These are phyloP conservation scores for Saccharomycopsis malanga DNA, from an alignment of 805 yeast species.

Conservation along the genomic window DNA sequence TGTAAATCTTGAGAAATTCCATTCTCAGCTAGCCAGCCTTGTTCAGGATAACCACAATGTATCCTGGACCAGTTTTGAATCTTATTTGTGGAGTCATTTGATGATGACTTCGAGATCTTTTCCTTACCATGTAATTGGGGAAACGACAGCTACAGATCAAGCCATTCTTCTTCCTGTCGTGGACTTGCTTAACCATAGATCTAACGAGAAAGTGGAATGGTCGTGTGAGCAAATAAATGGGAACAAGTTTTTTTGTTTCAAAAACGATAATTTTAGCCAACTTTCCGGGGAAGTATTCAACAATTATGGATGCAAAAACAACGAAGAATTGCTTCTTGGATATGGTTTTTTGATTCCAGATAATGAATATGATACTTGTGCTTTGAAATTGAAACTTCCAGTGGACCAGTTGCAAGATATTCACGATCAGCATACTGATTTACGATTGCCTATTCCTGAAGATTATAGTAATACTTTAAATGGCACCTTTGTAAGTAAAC, in stretches of 20 bases:
- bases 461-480: slow-evolving; percentile 18
- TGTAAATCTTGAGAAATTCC: slow-evolving; percentile 27
- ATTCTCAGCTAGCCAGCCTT: slow-evolving; percentile 30
- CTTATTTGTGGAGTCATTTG: slow-evolving; percentile 68
- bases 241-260: slow-evolving; percentile 18
- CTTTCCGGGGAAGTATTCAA: slow-evolving; percentile 54
- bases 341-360: slow-evolving; percentile 67
- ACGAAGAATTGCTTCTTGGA: slow-evolving; percentile 72
- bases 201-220: slow-evolving; percentile 63
- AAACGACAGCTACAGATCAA: slow-evolving; percentile 26
- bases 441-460: slow-evolving; percentile 21
- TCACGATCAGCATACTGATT: slow-evolving; percentile 28
- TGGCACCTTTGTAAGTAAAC: slow-evolving; percentile 33
- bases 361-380: slow-evolving; percentile 52
- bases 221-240: slow-evolving; percentile 15
- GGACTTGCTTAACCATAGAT: slow-evolving; percentile 72
- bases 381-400: slow-evolving; percentile 54
- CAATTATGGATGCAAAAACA: slow-evolving; percentile 84
- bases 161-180: slow-evolving; percentile 74
- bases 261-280: slow-evolving; percentile 3
- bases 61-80: slow-evolving; percentile 57
- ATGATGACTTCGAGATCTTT: slow-evolving; percentile 76
- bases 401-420: slow-evolving; percentile 28
- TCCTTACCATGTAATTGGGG: slow-evolving; percentile 41
- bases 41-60: not conserved